Base-by-base conservation (phyloP, 257 asterid genomes). In the Nicotiana tabacum region DNA sequence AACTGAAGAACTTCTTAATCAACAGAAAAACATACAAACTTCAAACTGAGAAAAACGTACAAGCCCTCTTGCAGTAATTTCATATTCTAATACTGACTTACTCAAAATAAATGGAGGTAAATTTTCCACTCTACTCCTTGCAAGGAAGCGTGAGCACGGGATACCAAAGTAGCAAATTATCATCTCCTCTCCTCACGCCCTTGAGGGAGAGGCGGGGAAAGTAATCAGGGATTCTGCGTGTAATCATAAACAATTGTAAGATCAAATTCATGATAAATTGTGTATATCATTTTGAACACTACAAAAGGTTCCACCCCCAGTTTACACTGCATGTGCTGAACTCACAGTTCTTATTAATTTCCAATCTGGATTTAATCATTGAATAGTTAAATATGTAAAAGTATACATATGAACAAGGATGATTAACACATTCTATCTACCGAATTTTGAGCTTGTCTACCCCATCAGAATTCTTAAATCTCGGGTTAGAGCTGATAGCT, bases 401-500 rank as follows among this genome's bases (percentile, higher is more conserved):
- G 27, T 79, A 61, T 58, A 62, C 37, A 27, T 17, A 61, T 62
- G 82, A 79, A 65, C 82, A 79, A 37, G 10, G 82, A 79, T 61
- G 61, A 79, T 79, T 37, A 39, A 13, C 27, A 80, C 13, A 51
- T 61, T 53, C 18, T 39, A 33, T 66, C 66, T 29, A 66, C 29
- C 58, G 46, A 66, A 62, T 30, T 69, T 17, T 65, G 39, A 65
- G 77, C 61, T 72, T 74, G 27, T 74, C 24, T 74, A 48, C 80
- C 80, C 12, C 37, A 27, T 78, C 82, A 6, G 30, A 58, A 78
- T 15, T 66, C 83, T 84, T 69, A 85, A 46, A 61, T 83, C 80
- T 86, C 88, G 83, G 79, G 69, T 81, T 81, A 85, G 57, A 94
- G 53, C 64, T 89, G 97, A 48, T 89, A 92, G 53, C 85, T 89